Conservation (phyloP, 495 filamentous ascomycete genomes). For the Cryomyces antarcticus region DNA sequence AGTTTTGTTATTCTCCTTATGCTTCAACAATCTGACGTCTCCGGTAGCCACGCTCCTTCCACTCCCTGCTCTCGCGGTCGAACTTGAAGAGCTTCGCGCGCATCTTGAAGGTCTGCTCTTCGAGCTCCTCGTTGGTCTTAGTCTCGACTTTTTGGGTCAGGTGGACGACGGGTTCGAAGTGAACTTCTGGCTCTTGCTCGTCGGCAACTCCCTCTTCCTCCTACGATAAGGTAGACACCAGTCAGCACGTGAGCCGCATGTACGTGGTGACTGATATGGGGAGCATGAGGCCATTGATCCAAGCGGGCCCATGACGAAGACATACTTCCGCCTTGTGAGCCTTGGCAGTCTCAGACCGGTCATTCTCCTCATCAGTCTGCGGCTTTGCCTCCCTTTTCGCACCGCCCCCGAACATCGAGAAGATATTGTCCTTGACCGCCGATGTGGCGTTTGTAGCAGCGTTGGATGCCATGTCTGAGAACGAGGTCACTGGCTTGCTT, state of each 20-base stretch:
- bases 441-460: constrained; percentile 26
- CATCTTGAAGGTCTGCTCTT: constrained; percentile 98
- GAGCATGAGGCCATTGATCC: neutral
- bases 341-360: constrained; percentile 75
- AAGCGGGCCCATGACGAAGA: neutral
- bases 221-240: neutral
- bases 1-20: constrained; percentile 95
- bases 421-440: constrained; percentile 54
- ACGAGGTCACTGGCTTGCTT: constrained; percentile 24
- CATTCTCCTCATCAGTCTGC: constrained; percentile 55
- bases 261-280: neutral
- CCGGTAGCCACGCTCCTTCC: constrained; percentile 99
- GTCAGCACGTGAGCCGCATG: neutral
- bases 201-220: constrained; percentile 51
- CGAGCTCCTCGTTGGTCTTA: constrained; percentile 96
- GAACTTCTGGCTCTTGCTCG: constrained; percentile 51
- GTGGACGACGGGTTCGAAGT: constrained; percentile 91
- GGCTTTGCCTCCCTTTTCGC: constrained; percentile 71
- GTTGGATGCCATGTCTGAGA: constrained; percentile 21
- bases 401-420: constrained; percentile 93
- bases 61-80: constrained; percentile 71
- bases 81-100: constrained; percentile 99
- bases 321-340: constrained; percentile 38
- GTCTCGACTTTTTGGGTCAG: constrained; percentile 89
- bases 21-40: constrained; percentile 89